Conservation (phyloP, 2,329 filamentous ascomycete species). For the Drechslerella dactyloides region DNA sequence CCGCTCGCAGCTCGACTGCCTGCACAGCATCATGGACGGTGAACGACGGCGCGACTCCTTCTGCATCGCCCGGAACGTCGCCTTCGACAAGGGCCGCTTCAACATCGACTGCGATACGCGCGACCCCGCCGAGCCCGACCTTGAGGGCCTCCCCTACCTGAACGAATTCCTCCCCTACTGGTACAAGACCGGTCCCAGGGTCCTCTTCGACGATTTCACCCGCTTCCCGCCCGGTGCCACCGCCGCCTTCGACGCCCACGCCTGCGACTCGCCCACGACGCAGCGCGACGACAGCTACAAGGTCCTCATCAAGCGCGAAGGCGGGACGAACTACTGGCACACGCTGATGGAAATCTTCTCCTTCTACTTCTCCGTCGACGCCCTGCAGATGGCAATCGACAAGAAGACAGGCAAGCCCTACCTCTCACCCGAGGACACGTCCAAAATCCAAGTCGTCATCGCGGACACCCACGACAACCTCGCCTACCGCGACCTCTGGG, state of each 20-base stretch:
- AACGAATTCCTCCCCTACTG: conserved; percentile 54
- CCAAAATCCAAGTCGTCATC: conserved; percentile 57
- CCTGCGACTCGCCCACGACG: conserved; percentile 20
- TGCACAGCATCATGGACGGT: conserved; percentile 53
- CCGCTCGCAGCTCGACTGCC: conserved; percentile 54
- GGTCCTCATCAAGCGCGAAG: conserved; percentile 58
- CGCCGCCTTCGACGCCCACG: conserved; percentile 11
- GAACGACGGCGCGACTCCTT: conserved; percentile 54
- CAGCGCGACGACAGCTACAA: conserved; percentile 44
- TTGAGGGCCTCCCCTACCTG: conserved; percentile 35
- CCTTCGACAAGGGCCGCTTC: conserved; percentile 52
- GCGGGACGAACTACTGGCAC: conserved; percentile 57
- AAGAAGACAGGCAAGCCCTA: conserved; percentile 49
- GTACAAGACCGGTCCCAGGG: conserved; percentile 56
- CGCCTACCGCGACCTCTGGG: conserved; percentile 59
- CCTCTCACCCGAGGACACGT: conserved; percentile 51
- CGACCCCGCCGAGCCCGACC: conserved; percentile 12
- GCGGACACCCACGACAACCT: conserved; percentile 57
- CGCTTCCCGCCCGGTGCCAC: conserved; percentile 19
- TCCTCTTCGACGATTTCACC: conserved; percentile 53
- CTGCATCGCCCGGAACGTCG: conserved; percentile 52
- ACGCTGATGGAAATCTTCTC: conserved; percentile 58
- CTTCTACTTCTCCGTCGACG: conserved; percentile 57
- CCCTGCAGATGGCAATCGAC: conserved; percentile 55
- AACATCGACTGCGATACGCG: conserved; percentile 52